phyloP scores from a whole-genome alignment of 495 filamentous ascomycete genomes.

The Usnea hakonensis region DNA sequence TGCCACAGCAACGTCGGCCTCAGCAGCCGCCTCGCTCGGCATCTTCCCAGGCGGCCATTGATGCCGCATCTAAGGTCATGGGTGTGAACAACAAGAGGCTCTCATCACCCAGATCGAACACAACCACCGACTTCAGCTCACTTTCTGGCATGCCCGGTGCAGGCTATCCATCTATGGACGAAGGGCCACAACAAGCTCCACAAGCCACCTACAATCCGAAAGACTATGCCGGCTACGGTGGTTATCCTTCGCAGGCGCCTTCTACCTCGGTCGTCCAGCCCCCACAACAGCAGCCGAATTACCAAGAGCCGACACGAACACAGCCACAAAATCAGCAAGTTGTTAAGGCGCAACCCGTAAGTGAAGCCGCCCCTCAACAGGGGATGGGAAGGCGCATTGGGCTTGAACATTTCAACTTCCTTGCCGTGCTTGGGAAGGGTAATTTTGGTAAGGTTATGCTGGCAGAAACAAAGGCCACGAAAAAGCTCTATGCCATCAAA shows the following conservation, averaged over 20 bases:
- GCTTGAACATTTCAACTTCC: slow-evolving; percentile 97
- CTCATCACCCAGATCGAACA: slow-evolving; percentile 21
- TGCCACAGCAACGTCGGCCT: slow-evolving; percentile 34
- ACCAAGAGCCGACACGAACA: slow-evolving; percentile 35
- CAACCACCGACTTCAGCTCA: slow-evolving; percentile 34
- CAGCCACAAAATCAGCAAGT: slow-evolving; percentile 26
- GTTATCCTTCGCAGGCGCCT: slow-evolving; percentile 33
- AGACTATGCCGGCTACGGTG: slow-evolving; percentile 58
- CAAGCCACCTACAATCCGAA: slow-evolving; percentile 66
- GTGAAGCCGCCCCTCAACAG: slow-evolving; percentile 50
- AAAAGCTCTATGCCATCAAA: slow-evolving; percentile 96
- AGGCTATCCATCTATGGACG: slow-evolving; percentile 26
- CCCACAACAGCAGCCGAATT: slow-evolving; percentile 27
- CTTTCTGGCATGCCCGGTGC: slow-evolving; percentile 32
- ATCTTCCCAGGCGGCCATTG: slow-evolving; percentile 40
- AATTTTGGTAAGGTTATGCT: slow-evolving; percentile 99
- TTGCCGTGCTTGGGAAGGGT: slow-evolving; percentile 96
- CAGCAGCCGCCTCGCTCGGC: slow-evolving; percentile 35
- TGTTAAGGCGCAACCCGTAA: slow-evolving; percentile 26
- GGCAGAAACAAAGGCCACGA: slow-evolving; percentile 86
- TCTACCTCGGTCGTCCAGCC: slow-evolving; percentile 28
- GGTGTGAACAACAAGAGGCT: slow-evolving; percentile 31
- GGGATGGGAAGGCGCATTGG: slow-evolving; percentile 76
- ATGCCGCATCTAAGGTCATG: slow-evolving; percentile 40
- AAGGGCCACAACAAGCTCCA: slow-evolving; percentile 39